Conservation (phyloP, 306 rosid genomes). For the Acacia confusa region DNA sequence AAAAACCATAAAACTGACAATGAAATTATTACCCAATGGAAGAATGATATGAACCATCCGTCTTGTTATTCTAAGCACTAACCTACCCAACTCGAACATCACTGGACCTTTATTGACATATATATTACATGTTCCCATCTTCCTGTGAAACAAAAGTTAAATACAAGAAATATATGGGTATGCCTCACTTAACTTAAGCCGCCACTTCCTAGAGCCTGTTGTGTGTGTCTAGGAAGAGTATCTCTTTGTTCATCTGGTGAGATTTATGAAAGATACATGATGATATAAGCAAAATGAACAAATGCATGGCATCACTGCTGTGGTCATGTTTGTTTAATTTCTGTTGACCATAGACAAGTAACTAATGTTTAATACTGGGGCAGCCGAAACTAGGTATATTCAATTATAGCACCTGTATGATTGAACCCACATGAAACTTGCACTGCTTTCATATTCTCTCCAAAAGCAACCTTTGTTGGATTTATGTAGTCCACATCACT, state of each 20-base stretch:
- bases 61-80: not conserved
- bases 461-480: constrained; percentile 61
- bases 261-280: constrained; percentile 23
- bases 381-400: constrained; percentile 45
- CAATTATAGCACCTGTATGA: constrained; percentile 89
- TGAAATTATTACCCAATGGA: not conserved
- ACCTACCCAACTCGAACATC: constrained; percentile 28
- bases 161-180: constrained; percentile 33
- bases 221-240: constrained; percentile 26
- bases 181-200: constrained; percentile 21
- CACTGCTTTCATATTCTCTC: constrained; percentile 62
- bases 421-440: constrained; percentile 96
- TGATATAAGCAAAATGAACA: constrained; percentile 5
- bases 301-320: not conserved
- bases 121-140: not conserved
- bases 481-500: constrained; percentile 78
- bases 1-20: not conserved
- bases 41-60: not conserved
- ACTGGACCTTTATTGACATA: constrained; percentile 21
- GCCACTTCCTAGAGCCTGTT: constrained; percentile 12
- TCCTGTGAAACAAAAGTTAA: constrained; percentile 11
- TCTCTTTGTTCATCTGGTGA: constrained; percentile 5
- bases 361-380: constrained; percentile 2
- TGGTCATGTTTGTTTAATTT: not conserved
- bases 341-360: not conserved